Conservation (phyloP, 768 basidiomycete species). For the Pisolithus orientalis region DNA sequence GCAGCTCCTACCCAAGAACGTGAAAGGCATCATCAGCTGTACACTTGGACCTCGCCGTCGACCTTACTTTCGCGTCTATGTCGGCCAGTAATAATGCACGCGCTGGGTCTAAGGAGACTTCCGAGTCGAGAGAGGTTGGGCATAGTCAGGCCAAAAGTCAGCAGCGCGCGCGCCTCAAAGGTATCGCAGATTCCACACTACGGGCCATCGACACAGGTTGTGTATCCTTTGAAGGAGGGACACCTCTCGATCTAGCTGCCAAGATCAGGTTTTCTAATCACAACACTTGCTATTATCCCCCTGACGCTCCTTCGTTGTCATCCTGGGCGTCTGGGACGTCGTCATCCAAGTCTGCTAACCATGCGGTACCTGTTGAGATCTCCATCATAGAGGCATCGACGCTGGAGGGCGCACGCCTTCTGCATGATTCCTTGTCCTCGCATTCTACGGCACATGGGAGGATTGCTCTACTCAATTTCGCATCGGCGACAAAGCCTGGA, state of each 20-base stretch:
- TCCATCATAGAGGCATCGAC: conserved; percentile 59
- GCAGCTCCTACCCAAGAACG: too few relatives aligned
- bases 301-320: conserved; percentile 39
- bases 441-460: conserved; percentile 14
- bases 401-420: conserved; percentile 50
- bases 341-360: conserved; percentile 1
- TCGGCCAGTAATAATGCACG: too few relatives aligned
- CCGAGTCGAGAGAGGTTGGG: not conserved
- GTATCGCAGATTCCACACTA: conserved; percentile 49
- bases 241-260: conserved; percentile 29
- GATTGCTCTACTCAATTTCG: conserved; percentile 71
- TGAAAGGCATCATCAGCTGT: too few relatives aligned
- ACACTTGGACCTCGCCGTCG: too few relatives aligned
- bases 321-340: conserved; percentile 34
- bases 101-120: not conserved
- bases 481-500: conserved; percentile 68
- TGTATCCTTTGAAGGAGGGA: conserved; percentile 25
- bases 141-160: not conserved
- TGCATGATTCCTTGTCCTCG: conserved; percentile 16
- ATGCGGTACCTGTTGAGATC: conserved; percentile 26
- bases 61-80: too few relatives aligned
- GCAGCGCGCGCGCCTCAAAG: conserved; percentile 17
- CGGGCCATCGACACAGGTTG: conserved; percentile 42
- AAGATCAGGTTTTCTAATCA: conserved; percentile 29
- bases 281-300: conserved; percentile 48